Evolutionary conservation across 495 filamentous ascomycete species (phyloP).

Genomic region (Tuber aestivum): DNA sequence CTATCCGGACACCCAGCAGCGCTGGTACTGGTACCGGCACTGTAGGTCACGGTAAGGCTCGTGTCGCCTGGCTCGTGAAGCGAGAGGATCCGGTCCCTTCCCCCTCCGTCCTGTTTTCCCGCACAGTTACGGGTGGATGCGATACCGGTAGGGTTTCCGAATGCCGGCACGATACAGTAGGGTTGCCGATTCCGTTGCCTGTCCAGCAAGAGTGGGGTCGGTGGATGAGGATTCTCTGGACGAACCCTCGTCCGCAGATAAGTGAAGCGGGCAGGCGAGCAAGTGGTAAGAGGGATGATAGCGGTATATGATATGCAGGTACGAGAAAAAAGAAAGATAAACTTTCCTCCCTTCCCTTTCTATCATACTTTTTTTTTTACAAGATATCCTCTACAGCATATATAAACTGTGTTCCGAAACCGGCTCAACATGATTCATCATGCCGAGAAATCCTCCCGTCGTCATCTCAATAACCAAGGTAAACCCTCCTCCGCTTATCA

Average conservation of each 20-base stretch:
- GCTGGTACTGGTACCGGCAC: neutral
- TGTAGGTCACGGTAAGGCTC: neutral
- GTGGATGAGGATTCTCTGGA: neutral
- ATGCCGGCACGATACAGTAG: too few relatives aligned
- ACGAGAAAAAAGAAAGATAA: slow-evolving; percentile 19
- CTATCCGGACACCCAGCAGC: neutral
- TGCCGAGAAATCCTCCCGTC: neutral
- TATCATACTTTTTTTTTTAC: neutral
- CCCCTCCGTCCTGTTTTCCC: neutral
- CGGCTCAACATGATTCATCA: slow-evolving; percentile 7
- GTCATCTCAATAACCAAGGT: neutral
- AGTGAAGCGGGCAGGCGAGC: neutral
- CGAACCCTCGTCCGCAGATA: neutral
- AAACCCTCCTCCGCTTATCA: neutral
- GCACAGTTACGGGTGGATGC: too few relatives aligned
- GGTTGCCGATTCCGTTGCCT: neutral
- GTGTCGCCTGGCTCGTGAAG: neutral
- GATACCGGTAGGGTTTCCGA: too few relatives aligned
- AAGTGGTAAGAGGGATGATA: neutral
- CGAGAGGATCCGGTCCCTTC: neutral
- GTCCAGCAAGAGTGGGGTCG: neutral
- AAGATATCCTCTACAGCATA: too few relatives aligned
- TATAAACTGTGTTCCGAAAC: too few relatives aligned
- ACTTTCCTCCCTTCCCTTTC: slow-evolving; percentile 12
- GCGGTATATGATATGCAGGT: slow-evolving; percentile 33